A percentile compares a stretch with the other conserved stretches of the same genome.
Conservation (phyloP, 2,329 filamentous ascomycete genomes). For the Alternaria triticimaculans region DNA sequence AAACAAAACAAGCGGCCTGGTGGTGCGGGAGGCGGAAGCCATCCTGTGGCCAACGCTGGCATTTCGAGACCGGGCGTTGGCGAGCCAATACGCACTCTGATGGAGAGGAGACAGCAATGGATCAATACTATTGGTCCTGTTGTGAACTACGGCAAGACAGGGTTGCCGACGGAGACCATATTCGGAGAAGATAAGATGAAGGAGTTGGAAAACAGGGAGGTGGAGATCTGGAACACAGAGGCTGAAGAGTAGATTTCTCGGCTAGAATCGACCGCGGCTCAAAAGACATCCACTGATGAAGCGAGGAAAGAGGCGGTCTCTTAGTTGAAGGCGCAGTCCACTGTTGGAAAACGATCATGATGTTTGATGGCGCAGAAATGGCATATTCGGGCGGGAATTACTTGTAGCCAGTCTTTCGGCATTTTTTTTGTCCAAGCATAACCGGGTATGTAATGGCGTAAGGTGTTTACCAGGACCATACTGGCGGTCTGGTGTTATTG, state of each 20-base stretch:
- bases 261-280: background rate
- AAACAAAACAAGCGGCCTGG: conserved; percentile 81
- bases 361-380: background rate
- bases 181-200: conserved; percentile 78
- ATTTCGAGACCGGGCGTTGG: conserved; percentile 69
- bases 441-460: background rate
- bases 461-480: background rate
- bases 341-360: background rate
- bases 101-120: conserved; percentile 91
- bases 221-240: conserved; percentile 80
- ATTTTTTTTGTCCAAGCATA: background rate
- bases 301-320: background rate
- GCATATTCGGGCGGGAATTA: background rate
- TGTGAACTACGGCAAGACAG: conserved; percentile 81
- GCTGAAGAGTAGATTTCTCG: conserved; percentile 63
- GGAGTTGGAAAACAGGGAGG: conserved; percentile 74
- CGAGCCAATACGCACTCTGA: conserved; percentile 86
- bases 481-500: background rate
- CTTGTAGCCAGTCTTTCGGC: background rate
- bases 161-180: conserved; percentile 77
- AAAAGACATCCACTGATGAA: background rate
- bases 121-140: conserved; percentile 89
- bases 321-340: background rate
- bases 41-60: conserved; percentile 53
- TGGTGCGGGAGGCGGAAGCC: conserved; percentile 74